Evolutionary conservation across 495 filamentous ascomycete genomes (phyloP).

Genomic region (Bryoglossum gracile): DNA sequence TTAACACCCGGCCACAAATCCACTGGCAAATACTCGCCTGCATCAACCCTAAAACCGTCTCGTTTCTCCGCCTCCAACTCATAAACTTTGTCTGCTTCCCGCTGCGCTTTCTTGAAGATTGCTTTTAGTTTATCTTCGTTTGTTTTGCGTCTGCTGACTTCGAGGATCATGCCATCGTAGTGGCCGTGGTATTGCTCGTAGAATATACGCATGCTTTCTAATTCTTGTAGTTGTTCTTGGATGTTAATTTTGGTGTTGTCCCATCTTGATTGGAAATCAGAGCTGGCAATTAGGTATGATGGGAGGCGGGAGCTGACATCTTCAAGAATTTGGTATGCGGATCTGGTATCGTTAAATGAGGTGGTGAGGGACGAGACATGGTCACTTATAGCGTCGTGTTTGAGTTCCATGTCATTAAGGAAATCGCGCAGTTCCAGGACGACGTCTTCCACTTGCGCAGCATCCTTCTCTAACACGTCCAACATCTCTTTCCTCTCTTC

Average conservation of each 20-base stretch:
- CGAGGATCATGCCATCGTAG: slow-evolving; percentile 76
- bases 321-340: slow-evolving; percentile 59
- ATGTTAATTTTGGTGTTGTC: slow-evolving; percentile 65
- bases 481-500: slow-evolving; percentile 79
- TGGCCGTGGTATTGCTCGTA: slow-evolving; percentile 79
- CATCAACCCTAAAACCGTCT: slow-evolving; percentile 71
- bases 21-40: slow-evolving; percentile 77
- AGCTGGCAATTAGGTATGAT: slow-evolving; percentile 59
- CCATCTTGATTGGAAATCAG: slow-evolving; percentile 69
- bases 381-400: slow-evolving; percentile 49
- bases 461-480: slow-evolving; percentile 72
- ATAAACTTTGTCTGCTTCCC: slow-evolving; percentile 67
- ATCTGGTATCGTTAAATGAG: slow-evolving; percentile 39
- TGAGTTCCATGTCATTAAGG: slow-evolving; percentile 66
- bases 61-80: slow-evolving; percentile 66
- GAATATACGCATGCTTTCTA: slow-evolving; percentile 63
- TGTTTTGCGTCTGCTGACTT: slow-evolving; percentile 65
- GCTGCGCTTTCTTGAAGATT: slow-evolving; percentile 66
- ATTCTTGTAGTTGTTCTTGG: slow-evolving; percentile 57
- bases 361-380: slow-evolving; percentile 48
- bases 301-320: slow-evolving; percentile 57
- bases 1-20: slow-evolving; percentile 82
- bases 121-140: slow-evolving; percentile 65
- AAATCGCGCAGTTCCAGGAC: slow-evolving; percentile 74
- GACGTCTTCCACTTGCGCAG: slow-evolving; percentile 82